phyloP scores from a whole-genome alignment of 179 eudicot genomes.

The Silene coronaria region DNA sequence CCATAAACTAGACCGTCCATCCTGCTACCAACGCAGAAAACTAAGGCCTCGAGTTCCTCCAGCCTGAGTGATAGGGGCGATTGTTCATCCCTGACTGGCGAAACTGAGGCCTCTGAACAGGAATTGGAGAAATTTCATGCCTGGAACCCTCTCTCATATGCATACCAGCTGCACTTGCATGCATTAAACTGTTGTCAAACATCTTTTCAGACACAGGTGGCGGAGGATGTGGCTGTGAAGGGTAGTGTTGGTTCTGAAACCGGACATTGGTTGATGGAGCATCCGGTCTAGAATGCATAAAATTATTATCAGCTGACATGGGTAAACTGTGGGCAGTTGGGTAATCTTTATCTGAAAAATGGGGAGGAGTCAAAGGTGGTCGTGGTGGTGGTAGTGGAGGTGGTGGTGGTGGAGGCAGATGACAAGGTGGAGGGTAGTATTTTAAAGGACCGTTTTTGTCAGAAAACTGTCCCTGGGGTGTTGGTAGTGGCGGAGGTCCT shows the following conservation, averaged over 20 bases:
- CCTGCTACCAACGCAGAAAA: neutral
- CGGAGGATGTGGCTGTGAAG: slow-evolving; percentile 17
- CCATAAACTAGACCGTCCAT: neutral
- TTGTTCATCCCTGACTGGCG: slow-evolving; percentile 17
- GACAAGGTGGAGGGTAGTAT: neutral
- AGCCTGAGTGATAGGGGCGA: slow-evolving; percentile 18
- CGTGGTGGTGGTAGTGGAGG: slow-evolving; percentile 2
- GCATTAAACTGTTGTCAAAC: neutral
- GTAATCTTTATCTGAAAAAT: slow-evolving; percentile 17
- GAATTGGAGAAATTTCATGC: slow-evolving; percentile 19
- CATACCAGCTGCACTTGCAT: slow-evolving; percentile 20
- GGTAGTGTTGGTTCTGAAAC: slow-evolving; percentile 15
- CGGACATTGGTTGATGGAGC: slow-evolving; percentile 5
- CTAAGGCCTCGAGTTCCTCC: slow-evolving; percentile 32
- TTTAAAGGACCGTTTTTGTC: neutral
- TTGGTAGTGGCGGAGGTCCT: slow-evolving; percentile 4
- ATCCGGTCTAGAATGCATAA: slow-evolving; percentile 13
- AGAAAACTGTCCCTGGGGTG: slow-evolving; percentile 3
- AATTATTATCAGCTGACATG: slow-evolving; percentile 8
- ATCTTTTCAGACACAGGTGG: neutral
- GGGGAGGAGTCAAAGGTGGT: slow-evolving; percentile 8
- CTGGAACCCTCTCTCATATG: neutral
- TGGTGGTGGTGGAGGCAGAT: neutral
- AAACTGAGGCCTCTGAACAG: slow-evolving; percentile 26
- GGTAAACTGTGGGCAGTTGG: slow-evolving; percentile 1